Evolutionary conservation across 352 stramenopile species (phyloP).

Genomic region (Phytophthora europaea): DNA sequence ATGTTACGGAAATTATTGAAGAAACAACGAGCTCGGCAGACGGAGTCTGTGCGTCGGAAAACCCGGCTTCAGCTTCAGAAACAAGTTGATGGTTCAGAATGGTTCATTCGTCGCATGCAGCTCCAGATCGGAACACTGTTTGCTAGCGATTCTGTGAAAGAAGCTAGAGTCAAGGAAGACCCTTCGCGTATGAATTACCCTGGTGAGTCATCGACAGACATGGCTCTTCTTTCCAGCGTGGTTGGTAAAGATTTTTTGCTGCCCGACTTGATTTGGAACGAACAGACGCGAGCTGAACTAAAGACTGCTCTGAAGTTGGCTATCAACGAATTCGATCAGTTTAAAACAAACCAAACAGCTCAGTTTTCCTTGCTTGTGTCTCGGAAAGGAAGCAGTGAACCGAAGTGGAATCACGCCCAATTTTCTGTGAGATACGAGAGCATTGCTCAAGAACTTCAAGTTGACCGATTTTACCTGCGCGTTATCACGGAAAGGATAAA

Average conservation of each 20-base stretch:
- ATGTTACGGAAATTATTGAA: conserved; percentile 69
- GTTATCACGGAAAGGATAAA: conserved; percentile 77
- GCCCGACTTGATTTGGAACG: conserved; percentile 86
- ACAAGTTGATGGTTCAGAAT: conserved; percentile 50
- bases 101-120: conserved; percentile 80
- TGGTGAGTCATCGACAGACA: conserved; percentile 75
- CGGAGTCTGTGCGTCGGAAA: conserved; percentile 36
- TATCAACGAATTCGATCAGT: conserved; percentile 63
- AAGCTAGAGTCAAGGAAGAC: conserved; percentile 56
- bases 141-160: conserved; percentile 34
- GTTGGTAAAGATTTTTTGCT: conserved; percentile 80
- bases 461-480: conserved; percentile 75
- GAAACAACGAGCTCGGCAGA: conserved; percentile 62
- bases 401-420: conserved; percentile 77
- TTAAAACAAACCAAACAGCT: conserved; percentile 46
- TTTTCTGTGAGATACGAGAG: conserved; percentile 75
- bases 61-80: conserved; percentile 35
- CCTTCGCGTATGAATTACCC: conserved; percentile 72
- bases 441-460: conserved; percentile 70
- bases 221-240: conserved; percentile 72
- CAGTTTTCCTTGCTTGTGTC: conserved; percentile 34
- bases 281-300: conserved; percentile 63
- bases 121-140: conserved; percentile 65
- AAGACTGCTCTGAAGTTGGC: conserved; percentile 53
- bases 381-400: conserved; percentile 29